Percentiles rank a stretch among this genome's conserved stretches.
Evolutionary conservation across 768 basidiomycete genomes (phyloP).

Genomic region (Sistotremastrum suecicum): DNA sequence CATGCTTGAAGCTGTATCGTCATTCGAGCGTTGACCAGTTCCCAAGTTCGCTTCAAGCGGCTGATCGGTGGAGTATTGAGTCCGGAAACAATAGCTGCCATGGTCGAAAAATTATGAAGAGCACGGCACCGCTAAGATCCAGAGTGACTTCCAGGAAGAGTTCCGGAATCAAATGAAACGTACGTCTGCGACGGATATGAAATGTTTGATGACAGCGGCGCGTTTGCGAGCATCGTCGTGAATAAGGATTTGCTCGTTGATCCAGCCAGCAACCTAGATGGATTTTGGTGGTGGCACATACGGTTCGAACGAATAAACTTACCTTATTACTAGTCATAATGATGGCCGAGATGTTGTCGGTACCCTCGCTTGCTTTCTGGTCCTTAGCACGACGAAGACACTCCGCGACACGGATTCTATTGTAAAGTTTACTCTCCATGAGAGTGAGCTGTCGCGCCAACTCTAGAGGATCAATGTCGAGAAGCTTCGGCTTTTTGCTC

Average conservation of each 20-base stretch:
- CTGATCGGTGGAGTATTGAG: slow-evolving; percentile 88
- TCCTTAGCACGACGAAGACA: slow-evolving; percentile 77
- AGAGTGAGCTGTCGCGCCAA: slow-evolving; percentile 88
- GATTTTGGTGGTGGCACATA: background rate
- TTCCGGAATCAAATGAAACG: slow-evolving; percentile 1
- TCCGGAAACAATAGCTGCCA: slow-evolving; percentile 92
- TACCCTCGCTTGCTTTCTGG: slow-evolving; percentile 46
- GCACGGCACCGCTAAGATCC: slow-evolving; percentile 61
- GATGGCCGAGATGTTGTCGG: slow-evolving; percentile 75
- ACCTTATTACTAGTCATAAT: slow-evolving; percentile 85
- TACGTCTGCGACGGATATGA: slow-evolving; percentile 86
- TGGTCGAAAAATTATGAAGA: slow-evolving; percentile 91
- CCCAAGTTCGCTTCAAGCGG: slow-evolving; percentile 88
- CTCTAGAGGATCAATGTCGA: slow-evolving; percentile 81
- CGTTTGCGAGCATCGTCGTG: slow-evolving; percentile 77
- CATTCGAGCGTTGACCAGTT: slow-evolving; percentile 64
- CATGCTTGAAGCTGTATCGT: slow-evolving; percentile 63
- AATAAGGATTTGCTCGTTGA: slow-evolving; percentile 67
- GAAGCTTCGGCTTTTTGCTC: slow-evolving; percentile 60
- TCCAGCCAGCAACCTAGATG: slow-evolving; percentile 80
- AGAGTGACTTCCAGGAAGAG: slow-evolving; percentile 1
- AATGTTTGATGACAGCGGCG: slow-evolving; percentile 71
- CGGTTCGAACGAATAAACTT: slow-evolving; percentile 10
- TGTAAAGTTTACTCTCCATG: slow-evolving; percentile 76
- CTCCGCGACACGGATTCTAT: slow-evolving; percentile 79